Conservation (phyloP, 257 asterid genomes). For the Petrea volubilis region DNA sequence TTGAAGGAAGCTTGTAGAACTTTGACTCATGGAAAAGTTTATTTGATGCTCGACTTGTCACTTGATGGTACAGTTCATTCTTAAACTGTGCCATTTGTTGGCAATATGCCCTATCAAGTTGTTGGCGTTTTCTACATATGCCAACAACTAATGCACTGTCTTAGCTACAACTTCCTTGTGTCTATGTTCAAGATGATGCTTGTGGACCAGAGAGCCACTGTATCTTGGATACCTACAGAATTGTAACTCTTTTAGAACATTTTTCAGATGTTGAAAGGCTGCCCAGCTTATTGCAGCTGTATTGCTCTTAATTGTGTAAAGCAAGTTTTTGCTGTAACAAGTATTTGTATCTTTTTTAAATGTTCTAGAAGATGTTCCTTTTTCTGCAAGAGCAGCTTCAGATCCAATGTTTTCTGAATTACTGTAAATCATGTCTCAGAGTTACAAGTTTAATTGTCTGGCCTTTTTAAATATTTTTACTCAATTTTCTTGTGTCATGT, state of each 20-base stretch:
- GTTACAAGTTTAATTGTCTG: neutral
- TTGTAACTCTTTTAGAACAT: neutral
- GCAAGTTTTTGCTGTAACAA: neutral
- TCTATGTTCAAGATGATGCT: neutral
- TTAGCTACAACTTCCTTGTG: neutral
- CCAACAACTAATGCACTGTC: neutral
- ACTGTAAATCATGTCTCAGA: neutral
- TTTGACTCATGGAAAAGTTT: neutral
- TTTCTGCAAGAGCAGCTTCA: slow-evolving; percentile 6
- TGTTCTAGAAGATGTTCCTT: neutral
- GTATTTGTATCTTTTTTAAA: neutral
- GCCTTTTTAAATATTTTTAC: neutral
- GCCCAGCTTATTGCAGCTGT: neutral
- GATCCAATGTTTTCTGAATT: neutral
- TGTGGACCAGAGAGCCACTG: neutral
- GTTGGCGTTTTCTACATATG: neutral
- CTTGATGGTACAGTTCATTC: neutral
- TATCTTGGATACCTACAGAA: neutral
- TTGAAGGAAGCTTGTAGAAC: neutral
- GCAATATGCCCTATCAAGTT: neutral
- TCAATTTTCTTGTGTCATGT: neutral
- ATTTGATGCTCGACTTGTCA: slow-evolving; percentile 4
- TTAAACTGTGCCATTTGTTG: neutral
- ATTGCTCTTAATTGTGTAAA: neutral
- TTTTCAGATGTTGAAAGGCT: neutral